A percentile compares a stretch with the other conserved stretches of the same genome.
Evolutionary conservation across 176 grass and related monocot genomes (phyloP).

Genomic region (Typha latifolia): DNA sequence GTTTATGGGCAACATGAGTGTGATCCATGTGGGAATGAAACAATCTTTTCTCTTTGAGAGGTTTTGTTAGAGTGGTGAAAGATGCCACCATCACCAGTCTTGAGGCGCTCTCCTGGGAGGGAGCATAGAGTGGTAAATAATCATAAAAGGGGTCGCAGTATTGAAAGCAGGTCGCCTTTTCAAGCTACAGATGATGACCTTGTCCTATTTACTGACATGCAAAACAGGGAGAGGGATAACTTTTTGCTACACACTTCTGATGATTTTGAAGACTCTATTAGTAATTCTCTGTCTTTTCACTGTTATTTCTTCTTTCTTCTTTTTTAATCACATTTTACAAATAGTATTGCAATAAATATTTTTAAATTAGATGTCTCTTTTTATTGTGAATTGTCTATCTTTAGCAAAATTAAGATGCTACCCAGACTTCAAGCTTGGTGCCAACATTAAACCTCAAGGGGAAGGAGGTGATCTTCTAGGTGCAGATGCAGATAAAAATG

Average conservation of each 20-base stretch:
- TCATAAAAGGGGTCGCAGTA: conserved; percentile 57
- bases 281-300: conserved; percentile 29
- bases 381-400: neutral
- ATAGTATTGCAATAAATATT: conserved; percentile 12
- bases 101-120: conserved; percentile 45
- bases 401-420: conserved; percentile 82
- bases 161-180: conserved; percentile 34
- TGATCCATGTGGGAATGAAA: too few relatives aligned
- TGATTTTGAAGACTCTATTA: conserved; percentile 75
- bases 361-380: conserved; percentile 6
- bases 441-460: conserved; percentile 45
- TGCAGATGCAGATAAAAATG: conserved; percentile 73
- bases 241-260: conserved; percentile 77
- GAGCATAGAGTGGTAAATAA: conserved; percentile 28
- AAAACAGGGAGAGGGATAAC: conserved; percentile 68
- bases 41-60: neutral
- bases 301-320: conserved; percentile 1
- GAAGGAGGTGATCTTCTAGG: conserved; percentile 73
- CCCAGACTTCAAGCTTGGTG: conserved; percentile 56
- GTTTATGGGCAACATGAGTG: too few relatives aligned
- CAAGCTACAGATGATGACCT: conserved; percentile 82
- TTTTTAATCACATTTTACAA: conserved; percentile 5
- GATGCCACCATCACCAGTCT: conserved; percentile 61
- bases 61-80: conserved; percentile 17
- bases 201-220: conserved; percentile 61